These are phyloP conservation scores for Tremella mesenterica DNA, from an alignment of 768 basidiomycete species.

Conservation along the genomic window DNA sequence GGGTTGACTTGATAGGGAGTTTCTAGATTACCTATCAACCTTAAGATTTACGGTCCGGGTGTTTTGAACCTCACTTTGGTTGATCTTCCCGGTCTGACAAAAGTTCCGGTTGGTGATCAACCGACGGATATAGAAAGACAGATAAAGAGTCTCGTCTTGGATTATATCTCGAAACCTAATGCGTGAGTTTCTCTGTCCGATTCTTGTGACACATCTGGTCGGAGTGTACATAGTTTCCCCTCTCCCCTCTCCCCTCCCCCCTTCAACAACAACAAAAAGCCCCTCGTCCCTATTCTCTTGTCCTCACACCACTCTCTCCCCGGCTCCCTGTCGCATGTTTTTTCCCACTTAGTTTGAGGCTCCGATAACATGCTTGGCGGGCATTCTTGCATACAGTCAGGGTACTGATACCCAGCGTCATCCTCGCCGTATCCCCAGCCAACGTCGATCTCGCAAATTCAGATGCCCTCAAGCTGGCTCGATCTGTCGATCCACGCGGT, in stretches of 20 bases:
- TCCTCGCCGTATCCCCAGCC: slow-evolving; percentile 91
- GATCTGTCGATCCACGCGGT: slow-evolving; percentile 89
- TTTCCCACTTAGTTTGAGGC: too few relatives aligned
- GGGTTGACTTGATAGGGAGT: slow-evolving; percentile 54
- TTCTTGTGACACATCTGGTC: too few relatives aligned
- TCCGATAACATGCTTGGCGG: too few relatives aligned
- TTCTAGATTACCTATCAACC: slow-evolving; percentile 87
- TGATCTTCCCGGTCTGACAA: slow-evolving; percentile 92
- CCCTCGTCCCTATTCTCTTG: too few relatives aligned
- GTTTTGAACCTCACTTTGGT: slow-evolving; percentile 93
- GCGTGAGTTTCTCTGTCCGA: slow-evolving; percentile 52
- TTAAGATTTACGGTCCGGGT: slow-evolving; percentile 90
- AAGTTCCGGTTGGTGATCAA: slow-evolving; percentile 65
- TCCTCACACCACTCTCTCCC: too few relatives aligned
- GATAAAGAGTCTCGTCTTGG: slow-evolving; percentile 85
- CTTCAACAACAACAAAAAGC: too few relatives aligned
- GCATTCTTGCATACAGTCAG: too few relatives aligned
- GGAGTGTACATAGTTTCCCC: too few relatives aligned
- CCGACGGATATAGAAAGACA: slow-evolving; percentile 96
- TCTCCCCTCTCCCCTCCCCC: too few relatives aligned
- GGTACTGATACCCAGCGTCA: slow-evolving; percentile 55
- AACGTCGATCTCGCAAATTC: slow-evolving; percentile 99
- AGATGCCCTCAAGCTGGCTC: slow-evolving; percentile 91
- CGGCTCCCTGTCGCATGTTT: too few relatives aligned
- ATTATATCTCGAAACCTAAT: slow-evolving; percentile 94